Evolutionary conservation across 129 eudicot species (phyloP).

Genomic region (Lonicera japonica): DNA sequence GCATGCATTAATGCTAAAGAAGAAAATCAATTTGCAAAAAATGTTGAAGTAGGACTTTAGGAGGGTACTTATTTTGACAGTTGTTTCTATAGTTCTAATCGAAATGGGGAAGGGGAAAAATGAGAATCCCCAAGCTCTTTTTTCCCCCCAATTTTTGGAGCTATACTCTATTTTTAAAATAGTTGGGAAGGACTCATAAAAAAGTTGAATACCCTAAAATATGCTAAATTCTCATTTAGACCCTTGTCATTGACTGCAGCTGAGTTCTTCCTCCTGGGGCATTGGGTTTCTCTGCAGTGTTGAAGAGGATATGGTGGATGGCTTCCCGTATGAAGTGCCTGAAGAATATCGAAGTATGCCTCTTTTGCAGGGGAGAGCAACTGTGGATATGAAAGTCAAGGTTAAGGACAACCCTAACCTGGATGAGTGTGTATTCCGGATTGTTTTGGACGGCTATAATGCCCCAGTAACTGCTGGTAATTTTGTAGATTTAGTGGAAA

Average conservation of each 20-base stretch:
- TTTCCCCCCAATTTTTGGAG: neutral
- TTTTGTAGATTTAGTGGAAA: conserved; percentile 83
- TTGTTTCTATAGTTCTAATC: too few relatives aligned
- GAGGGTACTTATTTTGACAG: too few relatives aligned
- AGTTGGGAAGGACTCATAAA: conserved; percentile 23
- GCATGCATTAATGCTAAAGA: neutral
- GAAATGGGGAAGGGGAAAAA: too few relatives aligned
- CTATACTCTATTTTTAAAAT: neutral
- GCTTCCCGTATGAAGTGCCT: conserved; percentile 92
- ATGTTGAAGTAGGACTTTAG: too few relatives aligned
- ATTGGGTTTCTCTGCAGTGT: conserved; percentile 99
- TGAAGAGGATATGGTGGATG: conserved; percentile 99
- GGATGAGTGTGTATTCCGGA: conserved; percentile 76
- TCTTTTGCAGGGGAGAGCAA: conserved; percentile 85
- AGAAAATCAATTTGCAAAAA: neutral
- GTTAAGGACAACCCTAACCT: conserved; percentile 95
- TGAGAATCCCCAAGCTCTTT: too few relatives aligned
- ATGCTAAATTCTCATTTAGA: conserved; percentile 66
- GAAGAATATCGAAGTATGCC: conserved; percentile 94
- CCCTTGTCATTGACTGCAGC: conserved; percentile 99
- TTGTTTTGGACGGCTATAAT: conserved; percentile 88
- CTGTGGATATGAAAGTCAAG: conserved; percentile 98
- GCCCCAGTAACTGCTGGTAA: conserved; percentile 99
- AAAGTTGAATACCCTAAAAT: conserved; percentile 25
- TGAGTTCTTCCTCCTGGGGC: conserved; percentile 99